Evolutionary conservation across 768 basidiomycete genomes (phyloP).

Genomic region (Lyophyllum semitale): DNA sequence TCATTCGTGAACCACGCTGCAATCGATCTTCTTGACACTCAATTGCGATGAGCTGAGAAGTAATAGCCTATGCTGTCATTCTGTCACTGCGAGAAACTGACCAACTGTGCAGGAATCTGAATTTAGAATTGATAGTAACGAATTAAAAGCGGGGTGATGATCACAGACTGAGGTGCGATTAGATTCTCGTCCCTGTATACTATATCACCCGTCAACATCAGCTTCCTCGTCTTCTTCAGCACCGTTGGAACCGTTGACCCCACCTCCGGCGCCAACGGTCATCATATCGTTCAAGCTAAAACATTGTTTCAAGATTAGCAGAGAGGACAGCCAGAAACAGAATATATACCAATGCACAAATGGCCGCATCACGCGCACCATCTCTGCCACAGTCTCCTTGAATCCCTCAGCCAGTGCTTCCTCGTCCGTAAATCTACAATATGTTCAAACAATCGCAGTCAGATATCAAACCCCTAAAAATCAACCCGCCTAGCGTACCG

Average conservation of each 20-base stretch:
- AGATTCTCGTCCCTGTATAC: too few relatives aligned
- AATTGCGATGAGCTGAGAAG: too few relatives aligned
- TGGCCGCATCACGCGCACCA: slow-evolving; percentile 61
- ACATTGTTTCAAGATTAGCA: neutral
- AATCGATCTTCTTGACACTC: too few relatives aligned
- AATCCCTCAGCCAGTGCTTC: slow-evolving; percentile 73
- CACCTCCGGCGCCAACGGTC: slow-evolving; percentile 44
- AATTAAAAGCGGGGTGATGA: too few relatives aligned
- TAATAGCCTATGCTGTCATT: too few relatives aligned
- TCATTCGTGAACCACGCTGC: neutral
- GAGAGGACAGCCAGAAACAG: neutral
- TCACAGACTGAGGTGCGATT: too few relatives aligned
- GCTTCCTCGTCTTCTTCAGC: neutral
- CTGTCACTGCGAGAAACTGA: too few relatives aligned
- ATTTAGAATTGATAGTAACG: too few relatives aligned
- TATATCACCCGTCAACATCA: neutral
- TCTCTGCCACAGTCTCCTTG: slow-evolving; percentile 55
- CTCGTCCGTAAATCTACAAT: slow-evolving; percentile 71
- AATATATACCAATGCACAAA: slow-evolving; percentile 75
- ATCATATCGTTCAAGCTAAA: slow-evolving; percentile 72
- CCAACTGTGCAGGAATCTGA: too few relatives aligned
- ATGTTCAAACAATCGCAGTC: neutral
- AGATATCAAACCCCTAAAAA: slow-evolving; percentile 22
- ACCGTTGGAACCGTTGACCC: neutral
- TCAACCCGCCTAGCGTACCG: slow-evolving; percentile 38